Conservation (phyloP, 192 early-diverging fungal species). For the Phycomyces nitens region DNA sequence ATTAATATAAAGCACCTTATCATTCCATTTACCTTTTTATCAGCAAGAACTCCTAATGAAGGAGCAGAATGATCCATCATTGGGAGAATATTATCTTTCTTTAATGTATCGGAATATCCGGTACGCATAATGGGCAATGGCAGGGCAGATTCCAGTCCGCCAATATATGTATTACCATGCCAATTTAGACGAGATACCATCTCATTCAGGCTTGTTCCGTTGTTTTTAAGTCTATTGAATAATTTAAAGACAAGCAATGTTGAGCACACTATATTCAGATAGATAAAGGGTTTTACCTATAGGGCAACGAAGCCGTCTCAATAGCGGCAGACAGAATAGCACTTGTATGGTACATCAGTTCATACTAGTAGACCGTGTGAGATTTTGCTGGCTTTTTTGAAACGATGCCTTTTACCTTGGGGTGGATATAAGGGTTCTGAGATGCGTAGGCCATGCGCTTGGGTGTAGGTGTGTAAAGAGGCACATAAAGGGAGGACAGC, state of each 20-base stretch:
- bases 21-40: background rate
- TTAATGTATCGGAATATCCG: conserved; percentile 12
- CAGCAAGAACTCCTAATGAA: background rate
- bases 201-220: conserved; percentile 1
- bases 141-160: conserved; percentile 1
- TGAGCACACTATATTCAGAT: background rate
- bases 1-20: background rate
- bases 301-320: conserved; percentile 43
- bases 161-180: conserved; percentile 9
- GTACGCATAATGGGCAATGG: conserved; percentile 16
- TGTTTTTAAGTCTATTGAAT: conserved; percentile 17
- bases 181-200: conserved; percentile 10
- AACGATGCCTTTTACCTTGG: conserved; percentile 29
- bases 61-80: conserved; percentile 4
- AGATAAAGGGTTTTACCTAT: conserved; percentile 32
- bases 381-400: background rate
- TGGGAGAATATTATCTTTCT: background rate
- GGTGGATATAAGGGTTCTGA: background rate
- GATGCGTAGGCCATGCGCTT: background rate
- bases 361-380: conserved; percentile 10
- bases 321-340: conserved; percentile 50
- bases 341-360: conserved; percentile 52
- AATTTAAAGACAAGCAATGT: background rate
- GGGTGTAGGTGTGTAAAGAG: conserved; percentile 37
- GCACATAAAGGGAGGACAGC: conserved; percentile 51